A percentile compares a stretch with the other conserved stretches of the same genome.
Conservation (phyloP, 345 rosid species). For the Moricandia arvensis region DNA sequence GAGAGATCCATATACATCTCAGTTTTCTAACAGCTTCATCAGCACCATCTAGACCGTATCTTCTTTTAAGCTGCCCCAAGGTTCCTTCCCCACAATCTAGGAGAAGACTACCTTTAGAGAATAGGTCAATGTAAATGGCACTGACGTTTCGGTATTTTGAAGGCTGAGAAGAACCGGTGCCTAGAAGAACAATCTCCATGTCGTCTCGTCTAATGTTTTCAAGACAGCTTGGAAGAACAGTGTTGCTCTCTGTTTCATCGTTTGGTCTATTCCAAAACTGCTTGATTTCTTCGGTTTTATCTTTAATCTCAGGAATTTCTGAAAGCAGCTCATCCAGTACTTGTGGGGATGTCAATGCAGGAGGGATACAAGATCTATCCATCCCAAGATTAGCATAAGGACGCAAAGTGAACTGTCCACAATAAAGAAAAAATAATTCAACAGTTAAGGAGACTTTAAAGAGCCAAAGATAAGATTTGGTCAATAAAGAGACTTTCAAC, state of each 20-base stretch:
- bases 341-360: conserved; percentile 42
- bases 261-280: conserved; percentile 53
- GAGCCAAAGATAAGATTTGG: background rate
- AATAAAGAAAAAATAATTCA: background rate
- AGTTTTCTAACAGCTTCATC: conserved; percentile 63
- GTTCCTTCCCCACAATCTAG: conserved; percentile 98
- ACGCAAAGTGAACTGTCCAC: conserved; percentile 80
- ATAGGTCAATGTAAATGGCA: conserved; percentile 70
- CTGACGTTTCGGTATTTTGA: conserved; percentile 92
- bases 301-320: conserved; percentile 72
- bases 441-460: background rate
- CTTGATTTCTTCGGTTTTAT: conserved; percentile 54
- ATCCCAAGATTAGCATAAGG: conserved; percentile 76
- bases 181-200: conserved; percentile 85
- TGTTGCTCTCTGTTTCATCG: conserved; percentile 46
- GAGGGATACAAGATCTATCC: conserved; percentile 71
- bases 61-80: conserved; percentile 89
- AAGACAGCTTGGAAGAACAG: conserved; percentile 63
- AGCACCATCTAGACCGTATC: conserved; percentile 80
- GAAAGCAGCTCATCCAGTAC: conserved; percentile 58
- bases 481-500: background rate
- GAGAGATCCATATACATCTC: conserved; percentile 88
- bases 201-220: conserved; percentile 75
- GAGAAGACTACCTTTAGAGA: conserved; percentile 72
- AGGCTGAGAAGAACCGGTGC: conserved; percentile 98